Evolutionary conservation across 2,329 filamentous ascomycete species (phyloP), one percentile per base, ranked within the genome.

Genomic region (Fusarium avenaceum): DNA sequence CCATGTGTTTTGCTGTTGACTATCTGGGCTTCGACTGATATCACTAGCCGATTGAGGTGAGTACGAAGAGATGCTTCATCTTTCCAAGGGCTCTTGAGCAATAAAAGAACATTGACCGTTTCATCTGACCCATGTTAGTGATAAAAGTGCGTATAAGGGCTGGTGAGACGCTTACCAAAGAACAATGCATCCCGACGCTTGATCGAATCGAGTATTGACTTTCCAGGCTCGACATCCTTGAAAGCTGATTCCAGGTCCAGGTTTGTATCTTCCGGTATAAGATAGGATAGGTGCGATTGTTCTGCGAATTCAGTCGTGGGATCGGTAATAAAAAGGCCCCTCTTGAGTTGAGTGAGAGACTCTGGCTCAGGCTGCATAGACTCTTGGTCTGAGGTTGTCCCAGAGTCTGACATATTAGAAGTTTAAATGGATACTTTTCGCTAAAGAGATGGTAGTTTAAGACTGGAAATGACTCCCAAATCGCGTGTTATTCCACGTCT

Each of bases 1-100:
- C 82, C 86, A 49, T 80, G 76, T 11, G 83, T 75, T 74, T 82
- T 80, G 76, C 85, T 81, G 76, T 90, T 91, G 57, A 87, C 79
- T 38, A 92, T 86, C 61, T 90, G 88, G 3, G 86, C 87, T 72
- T 94, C 90, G 9, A 94, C 78, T 44, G 85, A 87, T 60, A 94
- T 84, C 24, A 85, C 82, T n/a, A 94, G 80, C 57, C 90, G 84
- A 49, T 83, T 82, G 35, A 93, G 80, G 56, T 88, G 88, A 35
- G 85, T 83, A 57, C 85, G 83, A 20, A 93, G 79, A 0, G 81
- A 80, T 32, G 82, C 76, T 62, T 90, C 85, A 56, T 88, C 85
- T 57, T 86, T 81, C 73, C 85, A 83, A 6, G 89, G 88, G 10
- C 89, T 89, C 72, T 87, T 86, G 58, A 94, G 84, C 13, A 92